Conservation (phyloP, 2,329 filamentous ascomycete genomes). For the Aspergillus chevalieri region DNA sequence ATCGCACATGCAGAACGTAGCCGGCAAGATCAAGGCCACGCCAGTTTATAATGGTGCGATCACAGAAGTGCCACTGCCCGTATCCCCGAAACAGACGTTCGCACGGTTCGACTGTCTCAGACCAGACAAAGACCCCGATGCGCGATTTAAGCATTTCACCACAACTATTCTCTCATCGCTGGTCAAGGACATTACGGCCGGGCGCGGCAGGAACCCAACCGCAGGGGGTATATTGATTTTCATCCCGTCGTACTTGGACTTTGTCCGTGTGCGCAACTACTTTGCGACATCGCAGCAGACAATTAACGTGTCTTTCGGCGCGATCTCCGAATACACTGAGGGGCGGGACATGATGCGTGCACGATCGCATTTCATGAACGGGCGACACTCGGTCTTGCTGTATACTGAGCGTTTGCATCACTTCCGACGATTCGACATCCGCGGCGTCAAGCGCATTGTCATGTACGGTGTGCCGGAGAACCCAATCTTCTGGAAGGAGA, state of each 20-base stretch:
- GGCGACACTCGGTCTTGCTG: slow-evolving; percentile 73
- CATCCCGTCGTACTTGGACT: slow-evolving; percentile 90
- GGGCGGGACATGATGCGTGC: slow-evolving; percentile 74
- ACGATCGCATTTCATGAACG: slow-evolving; percentile 77
- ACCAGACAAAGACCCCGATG: slow-evolving; percentile 72
- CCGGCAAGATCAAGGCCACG: slow-evolving; percentile 70
- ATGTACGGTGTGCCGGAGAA: slow-evolving; percentile 91
- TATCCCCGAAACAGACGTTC: slow-evolving; percentile 79
- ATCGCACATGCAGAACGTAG: slow-evolving; percentile 69
- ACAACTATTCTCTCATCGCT: slow-evolving; percentile 72
- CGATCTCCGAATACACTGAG: slow-evolving; percentile 82
- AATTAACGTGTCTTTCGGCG: slow-evolving; percentile 63
- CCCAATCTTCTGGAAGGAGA: slow-evolving; percentile 47
- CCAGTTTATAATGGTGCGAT: slow-evolving; percentile 65
- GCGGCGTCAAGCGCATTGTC: slow-evolving; percentile 75
- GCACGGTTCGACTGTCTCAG: slow-evolving; percentile 71
- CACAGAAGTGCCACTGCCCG: slow-evolving; percentile 56
- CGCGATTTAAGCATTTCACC: slow-evolving; percentile 85
- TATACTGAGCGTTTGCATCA: slow-evolving; percentile 97
- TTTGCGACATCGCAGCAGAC: slow-evolving; percentile 64
- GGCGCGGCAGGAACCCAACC: slow-evolving; percentile 34
- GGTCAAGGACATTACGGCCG: slow-evolving; percentile 49
- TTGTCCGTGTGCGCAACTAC: slow-evolving; percentile 86
- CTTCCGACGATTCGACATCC: slow-evolving; percentile 79
- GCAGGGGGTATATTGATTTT: slow-evolving; percentile 73